Evolutionary conservation across 2,329 filamentous ascomycete genomes (phyloP), one percentile per base, ranked within the genome.

Genomic region (Simplicillium sp.): DNA sequence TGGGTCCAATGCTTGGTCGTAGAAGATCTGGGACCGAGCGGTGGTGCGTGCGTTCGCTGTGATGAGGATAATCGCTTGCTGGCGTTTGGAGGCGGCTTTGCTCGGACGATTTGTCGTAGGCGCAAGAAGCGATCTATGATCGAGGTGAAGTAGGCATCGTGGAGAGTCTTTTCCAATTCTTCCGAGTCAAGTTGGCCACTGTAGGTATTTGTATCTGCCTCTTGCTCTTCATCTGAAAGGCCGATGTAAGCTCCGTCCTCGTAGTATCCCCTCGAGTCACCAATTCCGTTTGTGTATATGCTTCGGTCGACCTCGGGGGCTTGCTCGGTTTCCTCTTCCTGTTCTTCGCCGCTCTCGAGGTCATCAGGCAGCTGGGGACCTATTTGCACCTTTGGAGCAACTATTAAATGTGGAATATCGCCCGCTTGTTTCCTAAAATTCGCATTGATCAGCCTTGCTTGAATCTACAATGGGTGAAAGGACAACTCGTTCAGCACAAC

Each of bases 181-280:
- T 49, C 47, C 6, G 54, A 53, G 12, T 57, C 49, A 1, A 45
- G 43, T 11, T 47, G 46, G 17, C 55, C 49, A 8, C 46, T 49
- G 14, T 58, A 55, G n/a, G 59, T 56, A 11, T 49, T 42, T 6
- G 9, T 9, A 25, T 25, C 5, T 25, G 20, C 20, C 20, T 55
- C 48, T 17, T 58, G 55, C 11, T 55, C 53, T 35, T 57, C 48
- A 17, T 49, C 62, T 0, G 76, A 71, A 3, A 72, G 67, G 4
- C 80, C 84, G 17, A 82, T 77, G 57, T 87, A 95, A 31, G 86
- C 84, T 37, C 87, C 88, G 50, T 94, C 85, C 13, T 79, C 67
- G 56, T 86, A 92, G 54, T 77, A 81, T 11, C 82, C 84, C 41
- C 73, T 63, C 16, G 68, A 64, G 51, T 82, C 75, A 40, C 71